Evolutionary conservation across 768 basidiomycete species (phyloP).

Genomic region (Termitomyces sp.): DNA sequence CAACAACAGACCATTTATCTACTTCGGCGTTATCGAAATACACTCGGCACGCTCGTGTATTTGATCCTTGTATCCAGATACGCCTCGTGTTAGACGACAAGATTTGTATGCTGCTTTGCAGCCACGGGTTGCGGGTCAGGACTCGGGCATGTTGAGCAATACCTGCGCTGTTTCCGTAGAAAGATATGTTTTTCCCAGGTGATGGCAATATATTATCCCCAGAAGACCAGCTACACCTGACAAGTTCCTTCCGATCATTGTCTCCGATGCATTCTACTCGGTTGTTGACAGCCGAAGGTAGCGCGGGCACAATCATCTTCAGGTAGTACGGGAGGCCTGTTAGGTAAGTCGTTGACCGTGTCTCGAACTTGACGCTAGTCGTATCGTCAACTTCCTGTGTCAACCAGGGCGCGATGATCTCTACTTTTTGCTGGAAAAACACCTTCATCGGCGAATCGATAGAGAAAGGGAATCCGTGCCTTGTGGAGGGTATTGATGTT

Average conservation of each 20-base stretch:
- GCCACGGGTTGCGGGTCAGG: conserved; percentile 16
- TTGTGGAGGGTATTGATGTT: conserved; percentile 1
- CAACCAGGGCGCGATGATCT: conserved; percentile 24
- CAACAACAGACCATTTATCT: conserved; percentile 8
- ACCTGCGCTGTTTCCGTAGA: background rate
- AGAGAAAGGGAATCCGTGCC: conserved; percentile 61
- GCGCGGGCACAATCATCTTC: conserved; percentile 33
- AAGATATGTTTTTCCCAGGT: conserved; percentile 13
- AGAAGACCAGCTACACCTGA: conserved; percentile 27
- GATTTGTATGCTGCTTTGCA: conserved; percentile 15
- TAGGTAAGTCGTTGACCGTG: conserved; percentile 40
- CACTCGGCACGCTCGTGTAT: conserved; percentile 59
- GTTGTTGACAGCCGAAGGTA: conserved; percentile 22
- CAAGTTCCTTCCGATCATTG: conserved; percentile 16
- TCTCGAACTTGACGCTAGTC: conserved; percentile 1
- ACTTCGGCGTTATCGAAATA: conserved; percentile 39
- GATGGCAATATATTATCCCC: conserved; percentile 20
- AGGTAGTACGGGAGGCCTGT: conserved; percentile 44
- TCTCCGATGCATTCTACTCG: conserved; percentile 16
- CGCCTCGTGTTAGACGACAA: conserved; percentile 24
- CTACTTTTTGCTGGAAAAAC: conserved; percentile 64
- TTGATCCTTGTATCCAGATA: conserved; percentile 44
- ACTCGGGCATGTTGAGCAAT: background rate
- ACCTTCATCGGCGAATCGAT: conserved; percentile 60
- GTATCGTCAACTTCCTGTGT: conserved; percentile 11